Base-by-base conservation (phyloP, 768 basidiomycete genomes). In the Termitomyces sp. region DNA sequence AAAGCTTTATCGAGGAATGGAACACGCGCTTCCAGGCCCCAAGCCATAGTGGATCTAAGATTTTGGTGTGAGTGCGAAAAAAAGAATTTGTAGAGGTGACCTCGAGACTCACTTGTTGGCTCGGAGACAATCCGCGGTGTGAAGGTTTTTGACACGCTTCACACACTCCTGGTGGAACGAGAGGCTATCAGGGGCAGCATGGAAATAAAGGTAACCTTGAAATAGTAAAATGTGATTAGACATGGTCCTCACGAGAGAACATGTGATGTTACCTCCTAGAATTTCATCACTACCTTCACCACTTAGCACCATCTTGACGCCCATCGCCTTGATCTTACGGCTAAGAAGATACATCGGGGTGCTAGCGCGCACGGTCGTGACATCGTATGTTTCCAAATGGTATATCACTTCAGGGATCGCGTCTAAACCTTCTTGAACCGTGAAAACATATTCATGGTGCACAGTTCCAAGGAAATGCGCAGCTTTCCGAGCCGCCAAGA, bases 251-350 rank as follows among this genome's bases (percentile, higher is more conserved):
- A 31, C 37, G 17, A n/a, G 29, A 32, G 46, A 34, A 43, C 37
- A 51, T 51, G 50, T 38, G 35, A 38, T 51, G 37, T 38, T 68
- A 91, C 95, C 95, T 76, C 96, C 96, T 37, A 98, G 84, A 59
- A 98, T 94, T 73, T 99, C 97, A 65, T 99, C 97, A 60, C 91
- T 93, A 38, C 97, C 97, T 73, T 99, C 97, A 17, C 97, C 97
- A 62, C 90, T 92, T 35, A 98, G 80, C 16, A 99, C 97, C 97
- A 99, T 99, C 77, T 99, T 99, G 53, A 99, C 97, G 57, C 97
- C 97, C 92, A 94, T 98, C 4, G 97, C 96, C 76, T 98, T 99
- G 77, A 99, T 95, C 77, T 99, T 98, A 48, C 97, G 83, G 69
- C 90, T 93, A 58, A 99, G 84, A 29, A 99, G 86, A 73, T 98